Base-by-base conservation (phyloP, 495 filamentous ascomycete genomes). In the Xylaria cubensis region DNA sequence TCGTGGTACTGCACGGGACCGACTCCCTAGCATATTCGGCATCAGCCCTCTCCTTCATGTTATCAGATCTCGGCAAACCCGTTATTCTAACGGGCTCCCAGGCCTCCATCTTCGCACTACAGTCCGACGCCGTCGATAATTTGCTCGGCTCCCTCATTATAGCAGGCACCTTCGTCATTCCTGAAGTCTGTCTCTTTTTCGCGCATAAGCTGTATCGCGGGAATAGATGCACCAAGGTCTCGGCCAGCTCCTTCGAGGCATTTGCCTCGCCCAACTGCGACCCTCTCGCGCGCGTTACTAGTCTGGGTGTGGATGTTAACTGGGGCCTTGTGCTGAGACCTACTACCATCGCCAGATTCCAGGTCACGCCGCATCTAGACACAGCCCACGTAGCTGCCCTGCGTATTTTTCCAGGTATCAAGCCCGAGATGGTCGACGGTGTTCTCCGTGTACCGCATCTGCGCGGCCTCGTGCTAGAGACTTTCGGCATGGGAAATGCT, bases 51-150 rank as follows among this genome's bases (percentile, higher is more conserved):
- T 94, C 93, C 74, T 98, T 98, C 83, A 98, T 97, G 95, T 86
- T 98, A 72, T 89, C 92, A 63, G 92, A 97, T 75, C 86, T 99
- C 1, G 94, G 94, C 8, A 98, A 98, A 81, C 92, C 95, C 3
- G 92, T 98, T 62, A 91, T 98, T 65, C 83, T 98, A 21, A 98
- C 94, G 0, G 95, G 94, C 0, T 94, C 93, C 1, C 96, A 99
- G 82, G 92, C 94, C 0, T 93, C 94, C 29, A 99, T 99, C 87
- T 90, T 95, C 36, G 91, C 95, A 66, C 87, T 98, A 24, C 94
- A 98, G 78, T 97, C 91, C 48, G 96, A 99, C 81, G 96, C 96
- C 7, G 93, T 94, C n/a, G 95, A 97, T 81, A 99, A 99, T 75
- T 85, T 99, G 17, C 91, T 99, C 13, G 93, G 93, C 36, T 94